These are phyloP conservation scores for Chlorella sp. DNA, from an alignment of 139 green algal genomes.

Conservation along the genomic window DNA sequence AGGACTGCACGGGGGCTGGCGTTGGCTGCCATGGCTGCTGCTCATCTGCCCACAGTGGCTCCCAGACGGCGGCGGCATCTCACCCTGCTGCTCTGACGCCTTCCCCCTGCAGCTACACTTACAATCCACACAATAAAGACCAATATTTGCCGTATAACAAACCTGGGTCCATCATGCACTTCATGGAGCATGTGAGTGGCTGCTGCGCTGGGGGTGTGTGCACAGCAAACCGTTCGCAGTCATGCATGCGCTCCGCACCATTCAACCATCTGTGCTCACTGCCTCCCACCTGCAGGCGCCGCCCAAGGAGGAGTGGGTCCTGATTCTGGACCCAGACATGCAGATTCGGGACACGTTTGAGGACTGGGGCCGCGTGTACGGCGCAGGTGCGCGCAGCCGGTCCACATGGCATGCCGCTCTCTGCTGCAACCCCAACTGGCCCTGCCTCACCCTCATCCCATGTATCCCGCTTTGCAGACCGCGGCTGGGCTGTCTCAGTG, in stretches of 20 bases:
- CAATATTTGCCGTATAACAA: slow-evolving; percentile 36
- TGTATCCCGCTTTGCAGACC: slow-evolving; percentile 1
- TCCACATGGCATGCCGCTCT: background rate
- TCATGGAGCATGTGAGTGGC: slow-evolving; percentile 13
- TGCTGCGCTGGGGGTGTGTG: too few species aligned
- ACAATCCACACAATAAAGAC: slow-evolving; percentile 21
- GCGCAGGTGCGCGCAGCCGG: slow-evolving; percentile 1
- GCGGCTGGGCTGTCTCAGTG: slow-evolving; percentile 10
- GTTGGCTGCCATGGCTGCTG: too few species aligned
- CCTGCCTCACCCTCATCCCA: background rate
- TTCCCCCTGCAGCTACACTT: background rate
- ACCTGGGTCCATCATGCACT: slow-evolving; percentile 24
- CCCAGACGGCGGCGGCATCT: too few species aligned
- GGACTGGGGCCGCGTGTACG: slow-evolving; percentile 23
- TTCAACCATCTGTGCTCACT: too few species aligned
- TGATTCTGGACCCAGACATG: slow-evolving; percentile 63
- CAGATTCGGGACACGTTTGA: slow-evolving; percentile 43
- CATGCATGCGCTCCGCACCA: too few species aligned
- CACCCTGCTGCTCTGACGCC: background rate
- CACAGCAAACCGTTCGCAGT: background rate
- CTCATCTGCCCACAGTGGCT: too few species aligned
- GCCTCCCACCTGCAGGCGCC: slow-evolving; percentile 28
- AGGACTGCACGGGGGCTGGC: background rate
- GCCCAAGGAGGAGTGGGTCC: slow-evolving; percentile 53
- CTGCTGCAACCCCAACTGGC: background rate